Conservation (phyloP, 768 basidiomycete species). For the Phylloporus sp. region DNA sequence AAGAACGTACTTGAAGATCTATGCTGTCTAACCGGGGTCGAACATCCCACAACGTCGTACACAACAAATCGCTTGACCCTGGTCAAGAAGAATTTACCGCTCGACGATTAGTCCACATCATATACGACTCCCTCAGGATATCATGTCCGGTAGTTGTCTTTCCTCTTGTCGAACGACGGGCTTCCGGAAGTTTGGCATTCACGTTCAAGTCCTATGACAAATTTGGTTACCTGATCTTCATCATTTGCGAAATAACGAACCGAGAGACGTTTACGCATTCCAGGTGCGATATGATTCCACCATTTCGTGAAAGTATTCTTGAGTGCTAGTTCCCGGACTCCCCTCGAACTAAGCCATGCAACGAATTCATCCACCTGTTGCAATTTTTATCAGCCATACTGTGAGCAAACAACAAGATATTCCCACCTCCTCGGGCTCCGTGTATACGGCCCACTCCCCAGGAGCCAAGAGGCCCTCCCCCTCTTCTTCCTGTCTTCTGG, state of each 20-base stretch:
- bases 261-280: constrained; percentile 67
- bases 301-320: constrained; percentile 75
- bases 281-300: constrained; percentile 78
- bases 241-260: constrained; percentile 40
- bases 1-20: constrained; percentile 19
- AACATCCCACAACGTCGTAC: constrained; percentile 7
- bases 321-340: constrained; percentile 78
- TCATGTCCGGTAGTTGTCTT: constrained; percentile 57
- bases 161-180: constrained; percentile 70
- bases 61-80: constrained; percentile 1
- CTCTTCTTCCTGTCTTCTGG: constrained; percentile 70
- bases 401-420: not conserved
- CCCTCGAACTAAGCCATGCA: constrained; percentile 89
- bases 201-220: constrained; percentile 58
- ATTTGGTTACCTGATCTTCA: constrained; percentile 7
- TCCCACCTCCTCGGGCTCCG: constrained; percentile 77
- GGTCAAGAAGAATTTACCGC: constrained; percentile 42
- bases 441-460: constrained; percentile 90
- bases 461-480: constrained; percentile 68
- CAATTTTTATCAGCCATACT: constrained; percentile 8
- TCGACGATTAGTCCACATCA: constrained; percentile 83
- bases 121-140: constrained; percentile 74
- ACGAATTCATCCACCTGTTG: constrained; percentile 74
- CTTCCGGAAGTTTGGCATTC: constrained; percentile 69
- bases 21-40: constrained; percentile 12